Evolutionary conservation across 148 eudicot species (phyloP).

Genomic region (Amaranthus cruentus): DNA sequence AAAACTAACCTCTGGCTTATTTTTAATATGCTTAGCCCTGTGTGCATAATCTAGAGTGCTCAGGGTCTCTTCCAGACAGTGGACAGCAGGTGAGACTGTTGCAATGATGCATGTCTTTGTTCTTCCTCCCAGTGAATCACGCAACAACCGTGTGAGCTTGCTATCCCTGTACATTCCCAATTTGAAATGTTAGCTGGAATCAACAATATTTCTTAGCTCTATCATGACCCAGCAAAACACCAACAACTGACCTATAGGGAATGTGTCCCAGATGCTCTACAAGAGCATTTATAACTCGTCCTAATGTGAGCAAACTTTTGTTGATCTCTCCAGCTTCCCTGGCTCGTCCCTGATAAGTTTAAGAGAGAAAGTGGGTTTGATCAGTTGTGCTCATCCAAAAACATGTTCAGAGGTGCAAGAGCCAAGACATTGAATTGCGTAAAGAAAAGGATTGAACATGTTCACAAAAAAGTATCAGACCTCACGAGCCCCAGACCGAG

Average conservation of each 20-base stretch:
- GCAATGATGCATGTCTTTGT: constrained; percentile 96
- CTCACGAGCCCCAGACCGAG: constrained; percentile 96
- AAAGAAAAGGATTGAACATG: not conserved
- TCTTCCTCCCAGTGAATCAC: constrained; percentile 90
- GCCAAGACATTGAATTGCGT: not conserved
- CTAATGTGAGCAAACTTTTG: constrained; percentile 85
- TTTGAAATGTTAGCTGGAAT: constrained; percentile 14
- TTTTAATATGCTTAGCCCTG: constrained; percentile 80
- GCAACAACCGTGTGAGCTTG: constrained; percentile 86
- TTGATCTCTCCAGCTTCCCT: constrained; percentile 98
- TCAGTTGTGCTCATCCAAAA: not conserved
- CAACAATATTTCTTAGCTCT: not conserved
- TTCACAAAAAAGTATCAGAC: constrained; percentile 24
- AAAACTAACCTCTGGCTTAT: constrained; percentile 78
- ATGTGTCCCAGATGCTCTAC: constrained; percentile 94
- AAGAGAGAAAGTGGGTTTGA: not conserved
- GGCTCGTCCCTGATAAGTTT: constrained; percentile 63
- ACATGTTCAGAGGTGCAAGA: not conserved
- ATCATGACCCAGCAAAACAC: too few species aligned
- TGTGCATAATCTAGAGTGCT: constrained; percentile 95
- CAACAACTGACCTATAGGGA: constrained; percentile 67
- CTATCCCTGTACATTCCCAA: constrained; percentile 53
- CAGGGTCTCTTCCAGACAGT: constrained; percentile 87
- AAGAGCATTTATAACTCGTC: constrained; percentile 88
- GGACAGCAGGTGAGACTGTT: constrained; percentile 95